These are phyloP conservation scores for Cryptosporidium andersoni DNA, from an alignment of 169 alveolate species.

Conservation along the genomic window DNA sequence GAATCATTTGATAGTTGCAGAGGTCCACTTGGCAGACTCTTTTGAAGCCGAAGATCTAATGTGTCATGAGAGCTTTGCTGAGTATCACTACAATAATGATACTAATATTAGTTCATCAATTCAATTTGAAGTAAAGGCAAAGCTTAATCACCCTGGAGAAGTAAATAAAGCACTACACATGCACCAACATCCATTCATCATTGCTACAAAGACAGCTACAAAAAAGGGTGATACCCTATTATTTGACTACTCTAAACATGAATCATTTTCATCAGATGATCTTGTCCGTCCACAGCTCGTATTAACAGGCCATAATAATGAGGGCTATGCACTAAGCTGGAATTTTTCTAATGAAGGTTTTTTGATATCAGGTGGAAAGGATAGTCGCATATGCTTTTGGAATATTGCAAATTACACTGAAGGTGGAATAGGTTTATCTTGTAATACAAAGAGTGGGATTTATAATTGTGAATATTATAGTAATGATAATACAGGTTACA, in stretches of 20 bases:
- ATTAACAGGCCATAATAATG: slow-evolving; percentile 89
- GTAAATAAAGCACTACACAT: slow-evolving; percentile 86
- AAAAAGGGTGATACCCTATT: slow-evolving; percentile 87
- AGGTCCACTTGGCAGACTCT: slow-evolving; percentile 78
- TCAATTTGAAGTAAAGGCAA: slow-evolving; percentile 83
- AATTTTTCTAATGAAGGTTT: slow-evolving; percentile 76
- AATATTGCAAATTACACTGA: slow-evolving; percentile 82
- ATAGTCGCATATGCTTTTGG: slow-evolving; percentile 88
- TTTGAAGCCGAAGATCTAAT: slow-evolving; percentile 76
- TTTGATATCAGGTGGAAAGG: slow-evolving; percentile 90
- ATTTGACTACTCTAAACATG: slow-evolving; percentile 92
- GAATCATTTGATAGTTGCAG: slow-evolving; percentile 88
- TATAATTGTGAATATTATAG: no score
- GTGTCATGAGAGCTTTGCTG: slow-evolving; percentile 80
- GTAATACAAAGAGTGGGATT: no score
- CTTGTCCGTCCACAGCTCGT: slow-evolving; percentile 88
- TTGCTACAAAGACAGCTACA: slow-evolving; percentile 86
- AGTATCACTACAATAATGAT: slow-evolving; percentile 73
- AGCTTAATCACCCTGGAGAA: slow-evolving; percentile 71
- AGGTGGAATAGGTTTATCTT: neutral
- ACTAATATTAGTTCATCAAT: slow-evolving; percentile 70
- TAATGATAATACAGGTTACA: no score
- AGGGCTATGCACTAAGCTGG: slow-evolving; percentile 93
- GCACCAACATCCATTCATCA: slow-evolving; percentile 89
- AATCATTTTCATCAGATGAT: slow-evolving; percentile 86